Evolutionary conservation across 768 basidiomycete genomes (phyloP).

Genomic region (Hericium alpestre): DNA sequence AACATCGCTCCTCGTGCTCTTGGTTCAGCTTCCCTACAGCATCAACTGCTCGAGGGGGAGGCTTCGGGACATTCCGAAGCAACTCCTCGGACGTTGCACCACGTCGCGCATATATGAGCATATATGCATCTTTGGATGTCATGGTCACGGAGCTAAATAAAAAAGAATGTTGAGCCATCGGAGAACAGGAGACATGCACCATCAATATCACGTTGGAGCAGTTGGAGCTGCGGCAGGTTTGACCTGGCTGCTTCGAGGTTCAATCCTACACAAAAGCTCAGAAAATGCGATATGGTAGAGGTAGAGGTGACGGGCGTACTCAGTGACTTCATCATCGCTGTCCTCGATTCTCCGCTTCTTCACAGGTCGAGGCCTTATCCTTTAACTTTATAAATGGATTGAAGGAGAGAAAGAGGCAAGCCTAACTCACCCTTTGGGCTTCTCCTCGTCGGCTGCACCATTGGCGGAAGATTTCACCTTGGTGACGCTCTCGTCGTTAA

Average conservation of each 20-base stretch:
- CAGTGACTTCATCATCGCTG: constrained; percentile 35
- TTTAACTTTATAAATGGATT: background rate
- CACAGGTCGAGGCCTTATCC: constrained; percentile 6
- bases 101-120: constrained; percentile 74
- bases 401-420: too few relatives aligned
- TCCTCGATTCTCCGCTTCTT: constrained; percentile 49
- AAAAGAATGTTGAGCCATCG: too few relatives aligned
- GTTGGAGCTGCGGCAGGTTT: background rate
- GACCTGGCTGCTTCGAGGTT: background rate
- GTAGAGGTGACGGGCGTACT: constrained; percentile 2
- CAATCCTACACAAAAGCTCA: background rate
- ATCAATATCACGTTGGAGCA: background rate
- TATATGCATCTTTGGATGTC: constrained; percentile 83
- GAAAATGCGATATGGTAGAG: too few relatives aligned
- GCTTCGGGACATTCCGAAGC: constrained; percentile 22
- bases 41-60: constrained; percentile 45
- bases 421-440: constrained; percentile 10
- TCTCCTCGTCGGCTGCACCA: constrained; percentile 19
- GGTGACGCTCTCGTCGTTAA: constrained; percentile 82
- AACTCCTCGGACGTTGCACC: background rate
- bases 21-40: constrained; percentile 47
- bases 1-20: constrained; percentile 43
- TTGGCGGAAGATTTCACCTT: constrained; percentile 46
- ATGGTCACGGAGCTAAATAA: constrained; percentile 26
- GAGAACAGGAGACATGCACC: too few relatives aligned